A percentile compares a stretch with the other conserved stretches of the same genome.
Evolutionary conservation across 225 moss, liverwort and hornwort species (phyloP).

Genomic region (Polytrichum commune): DNA sequence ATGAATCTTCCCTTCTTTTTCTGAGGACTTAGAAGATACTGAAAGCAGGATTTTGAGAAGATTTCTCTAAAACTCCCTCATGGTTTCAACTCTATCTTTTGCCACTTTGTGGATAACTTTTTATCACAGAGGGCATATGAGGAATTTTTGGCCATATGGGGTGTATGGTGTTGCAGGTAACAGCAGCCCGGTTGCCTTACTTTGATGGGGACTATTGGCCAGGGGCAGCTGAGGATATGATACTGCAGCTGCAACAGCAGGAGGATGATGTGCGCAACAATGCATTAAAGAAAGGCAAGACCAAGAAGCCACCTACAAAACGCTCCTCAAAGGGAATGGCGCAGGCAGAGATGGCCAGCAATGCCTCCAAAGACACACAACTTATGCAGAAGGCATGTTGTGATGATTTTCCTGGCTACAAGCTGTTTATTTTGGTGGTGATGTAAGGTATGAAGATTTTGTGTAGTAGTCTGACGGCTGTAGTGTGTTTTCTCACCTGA

Average conservation of each 20-base stretch:
- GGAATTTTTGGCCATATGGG: background rate
- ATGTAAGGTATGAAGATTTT: too few species aligned
- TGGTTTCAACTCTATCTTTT: too few species aligned
- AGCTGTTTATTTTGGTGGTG: background rate
- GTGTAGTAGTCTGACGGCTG: too few species aligned
- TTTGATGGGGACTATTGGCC: constrained; percentile 99
- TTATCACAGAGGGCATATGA: too few species aligned
- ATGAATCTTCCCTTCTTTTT: too few species aligned
- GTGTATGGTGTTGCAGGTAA: constrained; percentile 48
- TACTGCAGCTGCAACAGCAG: constrained; percentile 93
- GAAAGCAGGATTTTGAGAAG: too few species aligned
- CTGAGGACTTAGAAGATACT: too few species aligned
- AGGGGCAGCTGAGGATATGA: constrained; percentile 99
- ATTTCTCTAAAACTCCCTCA: too few species aligned
- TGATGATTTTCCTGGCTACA: background rate
- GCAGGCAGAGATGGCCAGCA: constrained; percentile 86
- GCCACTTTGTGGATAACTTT: too few species aligned
- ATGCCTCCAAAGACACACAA: constrained; percentile 90
- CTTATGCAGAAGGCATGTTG: constrained; percentile 85
- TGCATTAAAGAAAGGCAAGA: constrained; percentile 88
- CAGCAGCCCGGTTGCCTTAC: constrained; percentile 92
- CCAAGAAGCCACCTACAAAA: constrained; percentile 88
- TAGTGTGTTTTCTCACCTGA: background rate
- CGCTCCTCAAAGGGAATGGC: constrained; percentile 84
- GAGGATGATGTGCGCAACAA: constrained; percentile 94